These are phyloP conservation scores for Pyrrhoderma noxium DNA, from an alignment of 1,284 basidiomycete species.

Conservation along the genomic window DNA sequence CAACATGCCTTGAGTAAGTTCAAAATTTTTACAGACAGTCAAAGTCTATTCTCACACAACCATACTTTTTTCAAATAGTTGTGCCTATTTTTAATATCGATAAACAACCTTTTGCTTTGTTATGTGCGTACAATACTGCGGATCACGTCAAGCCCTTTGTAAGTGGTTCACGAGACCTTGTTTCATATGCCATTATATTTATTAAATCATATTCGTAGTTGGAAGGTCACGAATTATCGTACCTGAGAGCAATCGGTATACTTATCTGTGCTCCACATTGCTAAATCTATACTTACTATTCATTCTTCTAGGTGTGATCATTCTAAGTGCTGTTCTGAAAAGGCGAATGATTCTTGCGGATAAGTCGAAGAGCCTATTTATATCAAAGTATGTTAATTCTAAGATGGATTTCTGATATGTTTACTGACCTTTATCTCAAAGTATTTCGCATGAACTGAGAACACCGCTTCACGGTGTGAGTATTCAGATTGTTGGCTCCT, in stretches of 20 bases:
- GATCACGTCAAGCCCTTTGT: constrained; percentile 76
- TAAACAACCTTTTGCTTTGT: constrained; percentile 85
- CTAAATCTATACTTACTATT: constrained; percentile 16
- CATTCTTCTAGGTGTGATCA: constrained; percentile 70
- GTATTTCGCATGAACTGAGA: constrained; percentile 90
- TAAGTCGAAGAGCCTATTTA: constrained; percentile 86
- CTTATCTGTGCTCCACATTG: constrained; percentile 3
- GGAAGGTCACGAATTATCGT: constrained; percentile 90
- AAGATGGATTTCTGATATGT: constrained; percentile 16
- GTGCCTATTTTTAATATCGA: constrained; percentile 94
- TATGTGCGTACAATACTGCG: constrained; percentile 85
- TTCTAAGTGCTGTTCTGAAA: constrained; percentile 88
- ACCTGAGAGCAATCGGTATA: constrained; percentile 77
- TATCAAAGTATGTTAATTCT: constrained; percentile 78
- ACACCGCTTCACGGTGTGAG: constrained; percentile 82
- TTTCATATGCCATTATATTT: neutral
- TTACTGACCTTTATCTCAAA: constrained; percentile 28
- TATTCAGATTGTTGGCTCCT: constrained; percentile 8
- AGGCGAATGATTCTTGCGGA: constrained; percentile 91
- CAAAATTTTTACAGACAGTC: too few relatives aligned
- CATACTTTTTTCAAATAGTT: constrained; percentile 34
- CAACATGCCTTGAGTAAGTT: constrained; percentile 78
- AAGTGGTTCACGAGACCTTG: constrained; percentile 25
- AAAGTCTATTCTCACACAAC: neutral
- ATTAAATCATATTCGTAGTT: constrained; percentile 37